Percentiles rank a stretch among this genome's conserved stretches.
phyloP scores from a whole-genome alignment of 257 asterid genomes.

The Parsonsia alboflavescens region DNA sequence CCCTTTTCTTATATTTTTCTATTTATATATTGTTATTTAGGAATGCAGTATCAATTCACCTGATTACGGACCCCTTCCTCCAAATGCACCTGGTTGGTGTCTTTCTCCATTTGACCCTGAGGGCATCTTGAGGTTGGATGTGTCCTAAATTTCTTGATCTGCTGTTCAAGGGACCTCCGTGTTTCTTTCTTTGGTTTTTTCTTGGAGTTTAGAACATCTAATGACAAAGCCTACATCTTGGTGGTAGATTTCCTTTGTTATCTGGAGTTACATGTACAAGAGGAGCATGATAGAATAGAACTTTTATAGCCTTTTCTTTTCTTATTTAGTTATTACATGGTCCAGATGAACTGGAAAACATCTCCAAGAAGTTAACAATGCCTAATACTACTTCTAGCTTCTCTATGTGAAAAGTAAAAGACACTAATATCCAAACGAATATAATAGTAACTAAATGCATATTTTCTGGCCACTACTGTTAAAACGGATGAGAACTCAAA shows the following conservation, averaged over 20 bases:
- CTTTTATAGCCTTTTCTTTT: not conserved
- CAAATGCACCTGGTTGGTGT: conserved; percentile 86
- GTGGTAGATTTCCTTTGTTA: not conserved
- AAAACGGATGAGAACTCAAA: not conserved
- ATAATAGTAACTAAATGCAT: not conserved
- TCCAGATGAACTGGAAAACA: not conserved
- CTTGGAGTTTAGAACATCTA: conserved; percentile 1
- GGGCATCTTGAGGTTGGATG: conserved; percentile 72
- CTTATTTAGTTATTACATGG: not conserved
- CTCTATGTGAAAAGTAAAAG: not conserved
- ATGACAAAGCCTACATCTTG: not conserved
- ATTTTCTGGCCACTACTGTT: not conserved
- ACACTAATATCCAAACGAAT: not conserved
- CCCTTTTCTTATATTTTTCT: not conserved
- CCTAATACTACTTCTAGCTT: not conserved
- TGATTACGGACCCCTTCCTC: conserved; percentile 79
- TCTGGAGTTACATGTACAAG: not conserved
- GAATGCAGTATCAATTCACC: conserved; percentile 89
- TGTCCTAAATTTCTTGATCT: conserved; percentile 6
- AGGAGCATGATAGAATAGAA: not conserved
- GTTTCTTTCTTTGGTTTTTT: not conserved
- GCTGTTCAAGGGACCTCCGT: not conserved
- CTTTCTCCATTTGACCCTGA: conserved; percentile 94
- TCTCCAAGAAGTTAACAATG: not conserved
- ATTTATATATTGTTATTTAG: conserved; percentile 24